A percentile compares a stretch with the other conserved stretches of the same genome.
Conservation (phyloP, 345 rosid genomes). For the Eucalyptus microcorys region DNA sequence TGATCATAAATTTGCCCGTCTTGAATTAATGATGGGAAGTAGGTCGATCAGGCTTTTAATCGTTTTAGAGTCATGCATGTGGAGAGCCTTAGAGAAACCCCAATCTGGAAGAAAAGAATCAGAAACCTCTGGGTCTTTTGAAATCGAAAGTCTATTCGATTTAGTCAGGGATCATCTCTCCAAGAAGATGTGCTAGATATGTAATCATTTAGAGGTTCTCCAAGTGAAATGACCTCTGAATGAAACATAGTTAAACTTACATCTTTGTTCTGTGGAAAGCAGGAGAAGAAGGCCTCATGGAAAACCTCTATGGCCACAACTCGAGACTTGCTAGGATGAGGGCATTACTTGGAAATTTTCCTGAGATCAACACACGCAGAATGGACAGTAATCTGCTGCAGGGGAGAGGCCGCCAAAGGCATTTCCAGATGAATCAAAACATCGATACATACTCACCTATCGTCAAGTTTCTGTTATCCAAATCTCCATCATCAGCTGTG, state of each 20-base stretch:
- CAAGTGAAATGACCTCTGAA: neutral
- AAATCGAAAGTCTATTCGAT: neutral
- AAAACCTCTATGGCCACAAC: neutral
- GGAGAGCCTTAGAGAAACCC: neutral
- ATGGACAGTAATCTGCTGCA: neutral
- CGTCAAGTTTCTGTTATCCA: slow-evolving; percentile 8
- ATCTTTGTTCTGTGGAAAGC: neutral
- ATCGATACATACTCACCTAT: neutral
- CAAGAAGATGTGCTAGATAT: neutral
- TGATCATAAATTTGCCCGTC: neutral
- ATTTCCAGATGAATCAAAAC: neutral
- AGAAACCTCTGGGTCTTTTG: neutral
- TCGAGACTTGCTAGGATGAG: neutral
- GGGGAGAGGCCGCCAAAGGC: neutral
- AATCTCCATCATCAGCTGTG: slow-evolving; percentile 17
- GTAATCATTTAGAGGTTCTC: neutral
- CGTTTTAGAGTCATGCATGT: neutral
- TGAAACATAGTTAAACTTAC: neutral
- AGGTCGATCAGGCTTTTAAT: neutral
- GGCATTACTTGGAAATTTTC: neutral
- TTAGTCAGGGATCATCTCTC: neutral
- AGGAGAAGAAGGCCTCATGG: neutral
- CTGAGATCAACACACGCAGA: neutral
- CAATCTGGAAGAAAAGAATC: neutral
- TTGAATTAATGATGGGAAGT: neutral